Base-by-base conservation (phyloP, 225 moss, liverwort and hornwort genomes). In the Climacium dendroides region DNA sequence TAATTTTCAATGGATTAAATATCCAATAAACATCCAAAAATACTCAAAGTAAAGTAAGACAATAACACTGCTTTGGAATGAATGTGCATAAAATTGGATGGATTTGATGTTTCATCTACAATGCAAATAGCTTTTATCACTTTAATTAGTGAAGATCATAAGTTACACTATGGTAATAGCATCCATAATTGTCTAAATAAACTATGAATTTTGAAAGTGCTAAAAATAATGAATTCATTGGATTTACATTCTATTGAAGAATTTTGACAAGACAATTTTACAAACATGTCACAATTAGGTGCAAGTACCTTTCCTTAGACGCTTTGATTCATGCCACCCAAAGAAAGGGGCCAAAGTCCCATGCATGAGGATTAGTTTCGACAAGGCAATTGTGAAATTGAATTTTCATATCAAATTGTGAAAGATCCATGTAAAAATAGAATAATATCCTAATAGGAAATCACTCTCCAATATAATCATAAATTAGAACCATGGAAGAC, bases 291-390 rank as follows among this genome's bases (percentile, higher is more conserved):
- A 28, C 29, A 72, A 45, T 45, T 45, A 45, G 45, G 15, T 45
- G 6, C 10, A 72, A 45, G 11, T 29, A 45, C 6, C 18, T 72
- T 45, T 4, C 1, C 1, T 17, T 45, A 0, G 6, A 29, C 6
- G 10, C 15, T 72, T 45, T 47, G 0, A 45, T 72, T 72, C 0
- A 28, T 45, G 2, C 18, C 4, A 11, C 10, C 1, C 2, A 17
- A 72, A 45, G 29, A 18, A 10, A 29, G 0, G 18, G 5, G 6
- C 1, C 3, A 2, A 45, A 28, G 10, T 45, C 0, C 0, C 0
- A 0, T 17, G 18, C 10, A 29, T 10, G 6, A 45, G 1, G 10
- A 0, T 18, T 29, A 18, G 4, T 29, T 47, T 47, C 1, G 6
- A 29, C 2, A 73, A 30, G 12, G 4, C 11, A 18, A 8, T 47